phyloP scores from a whole-genome alignment of 495 filamentous ascomycete species.

The Penicillium simplicissimum region DNA sequence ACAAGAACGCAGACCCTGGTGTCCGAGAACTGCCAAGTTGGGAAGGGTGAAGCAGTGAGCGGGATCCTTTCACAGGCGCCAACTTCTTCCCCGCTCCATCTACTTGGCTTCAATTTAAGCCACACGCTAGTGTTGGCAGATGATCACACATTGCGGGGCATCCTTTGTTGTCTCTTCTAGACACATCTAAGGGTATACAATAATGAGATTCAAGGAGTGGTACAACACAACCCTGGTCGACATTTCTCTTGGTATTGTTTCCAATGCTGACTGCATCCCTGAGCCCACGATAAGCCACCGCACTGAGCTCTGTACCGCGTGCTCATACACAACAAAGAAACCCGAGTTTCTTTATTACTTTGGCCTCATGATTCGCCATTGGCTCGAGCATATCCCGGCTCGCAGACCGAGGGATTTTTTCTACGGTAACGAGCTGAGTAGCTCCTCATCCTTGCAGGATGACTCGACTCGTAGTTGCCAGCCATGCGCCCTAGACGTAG shows the following conservation, averaged over 20 bases:
- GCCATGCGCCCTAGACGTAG: not conserved
- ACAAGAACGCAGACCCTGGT: not conserved
- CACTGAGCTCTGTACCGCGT: not conserved
- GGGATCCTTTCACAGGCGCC: not conserved
- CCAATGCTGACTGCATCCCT: constrained; percentile 16
- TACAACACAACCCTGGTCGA: constrained; percentile 5
- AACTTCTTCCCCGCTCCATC: not conserved
- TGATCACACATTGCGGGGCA: constrained; percentile 12
- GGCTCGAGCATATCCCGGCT: not conserved
- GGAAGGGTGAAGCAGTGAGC: not conserved
- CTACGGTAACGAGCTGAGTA: not conserved
- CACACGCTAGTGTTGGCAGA: constrained; percentile 11
- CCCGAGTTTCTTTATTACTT: not conserved
- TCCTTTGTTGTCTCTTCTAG: not conserved
- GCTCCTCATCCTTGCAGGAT: constrained; percentile 1
- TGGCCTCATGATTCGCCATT: not conserved
- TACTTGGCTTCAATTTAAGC: constrained; percentile 13
- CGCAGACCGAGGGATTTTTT: not conserved
- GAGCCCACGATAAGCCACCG: constrained; percentile 1
- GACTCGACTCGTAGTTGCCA: not conserved
- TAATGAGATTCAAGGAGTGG: not conserved
- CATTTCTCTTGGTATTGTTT: constrained; percentile 5
- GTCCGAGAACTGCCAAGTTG: not conserved
- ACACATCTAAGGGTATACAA: constrained; percentile 1
- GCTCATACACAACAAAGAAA: not conserved